Percentiles rank a stretch among this genome's conserved stretches.
phyloP scores from a whole-genome alignment of 2,329 filamentous ascomycete genomes.

The Colletotrichum tofieldiae region DNA sequence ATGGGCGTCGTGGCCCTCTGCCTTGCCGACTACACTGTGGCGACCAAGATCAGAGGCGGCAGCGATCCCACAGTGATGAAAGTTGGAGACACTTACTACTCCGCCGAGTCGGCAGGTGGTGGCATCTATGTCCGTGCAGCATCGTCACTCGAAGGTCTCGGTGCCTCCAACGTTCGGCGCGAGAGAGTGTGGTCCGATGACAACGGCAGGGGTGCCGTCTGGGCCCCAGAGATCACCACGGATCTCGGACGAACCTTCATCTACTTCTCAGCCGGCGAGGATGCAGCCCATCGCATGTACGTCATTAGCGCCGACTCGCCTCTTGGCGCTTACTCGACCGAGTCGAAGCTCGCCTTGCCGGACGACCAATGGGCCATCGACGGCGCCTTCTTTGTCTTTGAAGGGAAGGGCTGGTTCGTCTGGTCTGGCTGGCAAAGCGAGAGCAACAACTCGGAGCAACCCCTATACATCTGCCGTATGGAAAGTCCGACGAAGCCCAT shows the following conservation, averaged over 20 bases:
- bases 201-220: conserved; percentile 39
- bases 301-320: conserved; percentile 46
- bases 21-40: conserved; percentile 34
- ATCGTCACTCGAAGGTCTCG: conserved; percentile 42
- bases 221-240: conserved; percentile 46
- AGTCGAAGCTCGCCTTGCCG: conserved; percentile 44
- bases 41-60: conserved; percentile 41
- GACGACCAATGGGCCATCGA: conserved; percentile 49
- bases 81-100: conserved; percentile 45
- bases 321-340: conserved; percentile 40
- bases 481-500: conserved; percentile 42
- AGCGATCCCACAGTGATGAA: conserved; percentile 46
- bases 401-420: conserved; percentile 46
- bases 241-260: conserved; percentile 44
- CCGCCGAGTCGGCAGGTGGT: conserved; percentile 45
- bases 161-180: conserved; percentile 22
- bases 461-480: conserved; percentile 48
- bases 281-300: conserved; percentile 46
- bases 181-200: conserved; percentile 45
- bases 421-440: conserved; percentile 47
- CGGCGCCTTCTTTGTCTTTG: conserved; percentile 45
- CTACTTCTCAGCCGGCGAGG: conserved; percentile 44
- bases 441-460: conserved; percentile 42
- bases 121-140: conserved; percentile 45
- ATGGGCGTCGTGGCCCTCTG: conserved; percentile 34